Evolutionary conservation across 192 early-diverging fungal species (phyloP).

Genomic region (Umbelopsis ramanniana): DNA sequence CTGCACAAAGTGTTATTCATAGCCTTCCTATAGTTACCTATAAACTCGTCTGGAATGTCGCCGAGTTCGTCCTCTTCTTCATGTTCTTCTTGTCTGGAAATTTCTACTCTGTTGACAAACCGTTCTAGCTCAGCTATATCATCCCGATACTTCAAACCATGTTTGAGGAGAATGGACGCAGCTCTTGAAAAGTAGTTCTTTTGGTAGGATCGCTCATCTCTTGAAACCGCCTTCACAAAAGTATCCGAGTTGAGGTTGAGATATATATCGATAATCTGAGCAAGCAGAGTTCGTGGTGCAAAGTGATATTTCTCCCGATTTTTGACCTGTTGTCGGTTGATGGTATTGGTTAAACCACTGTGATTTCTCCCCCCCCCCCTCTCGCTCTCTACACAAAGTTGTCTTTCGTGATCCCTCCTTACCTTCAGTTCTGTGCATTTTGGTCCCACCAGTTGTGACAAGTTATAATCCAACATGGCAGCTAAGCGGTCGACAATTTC

Average conservation of each 20-base stretch:
- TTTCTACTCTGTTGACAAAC: constrained; percentile 80
- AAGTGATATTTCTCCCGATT: constrained; percentile 89
- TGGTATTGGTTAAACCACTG: not conserved
- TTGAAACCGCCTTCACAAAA: constrained; percentile 84
- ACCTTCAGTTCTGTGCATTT: constrained; percentile 90
- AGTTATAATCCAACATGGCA: constrained; percentile 97
- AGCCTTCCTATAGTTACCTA: constrained; percentile 54
- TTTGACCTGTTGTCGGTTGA: constrained; percentile 57
- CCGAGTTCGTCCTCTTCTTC: constrained; percentile 80
- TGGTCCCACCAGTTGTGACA: constrained; percentile 88
- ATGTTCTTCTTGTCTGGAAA: constrained; percentile 59
- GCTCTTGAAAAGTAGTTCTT: constrained; percentile 83
- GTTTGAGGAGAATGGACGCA: constrained; percentile 62
- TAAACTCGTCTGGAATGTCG: constrained; percentile 88
- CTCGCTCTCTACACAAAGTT: not conserved
- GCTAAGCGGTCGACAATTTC: constrained; percentile 93
- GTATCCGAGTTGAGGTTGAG: constrained; percentile 65
- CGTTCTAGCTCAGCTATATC: constrained; percentile 62
- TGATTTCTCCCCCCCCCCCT: not conserved
- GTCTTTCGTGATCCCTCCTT: not conserved
- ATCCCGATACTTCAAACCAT: constrained; percentile 65
- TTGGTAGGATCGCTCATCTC: constrained; percentile 84
- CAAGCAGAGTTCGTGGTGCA: constrained; percentile 81
- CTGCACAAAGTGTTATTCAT: not conserved
- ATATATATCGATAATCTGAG: constrained; percentile 85